Percentiles rank a stretch among this genome's conserved stretches.
These are phyloP conservation scores for Xylaria cubensis DNA, from an alignment of 495 filamentous ascomycete species.

Conservation along the genomic window DNA sequence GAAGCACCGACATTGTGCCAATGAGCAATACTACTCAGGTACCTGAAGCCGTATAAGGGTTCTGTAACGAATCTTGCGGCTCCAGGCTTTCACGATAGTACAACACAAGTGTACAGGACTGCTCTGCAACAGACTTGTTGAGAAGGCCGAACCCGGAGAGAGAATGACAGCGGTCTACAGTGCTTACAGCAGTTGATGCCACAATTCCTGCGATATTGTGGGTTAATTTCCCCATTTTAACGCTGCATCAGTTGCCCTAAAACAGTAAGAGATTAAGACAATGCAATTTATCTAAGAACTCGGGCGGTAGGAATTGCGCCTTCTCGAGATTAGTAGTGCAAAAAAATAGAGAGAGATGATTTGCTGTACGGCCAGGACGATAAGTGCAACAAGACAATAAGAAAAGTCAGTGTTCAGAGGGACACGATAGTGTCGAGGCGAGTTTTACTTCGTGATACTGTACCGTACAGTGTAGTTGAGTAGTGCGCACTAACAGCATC, in stretches of 20 bases:
- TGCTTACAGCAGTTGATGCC: neutral
- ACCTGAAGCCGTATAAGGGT: no score
- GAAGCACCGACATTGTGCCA: neutral
- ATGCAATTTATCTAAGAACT: no score
- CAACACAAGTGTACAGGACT: neutral
- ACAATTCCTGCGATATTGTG: neutral
- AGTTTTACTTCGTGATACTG: no score
- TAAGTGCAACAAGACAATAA: no score
- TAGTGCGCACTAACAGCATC: neutral
- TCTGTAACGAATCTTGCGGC: neutral
- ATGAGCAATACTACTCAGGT: neutral
- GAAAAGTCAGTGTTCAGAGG: no score
- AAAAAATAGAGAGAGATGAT: no score
- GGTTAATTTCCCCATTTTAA: neutral
- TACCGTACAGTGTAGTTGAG: neutral
- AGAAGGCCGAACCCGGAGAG: neutral
- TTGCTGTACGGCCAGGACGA: no score
- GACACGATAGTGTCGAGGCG: no score
- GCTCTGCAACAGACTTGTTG: neutral
- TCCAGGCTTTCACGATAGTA: no score
- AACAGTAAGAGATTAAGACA: no score
- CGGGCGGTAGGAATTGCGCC: no score
- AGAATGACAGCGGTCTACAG: neutral
- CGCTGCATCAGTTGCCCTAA: neutral
- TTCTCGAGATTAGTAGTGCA: no score